Evolutionary conservation across 1,284 basidiomycete species (phyloP).

Genomic region (Tylopilus sp.): DNA sequence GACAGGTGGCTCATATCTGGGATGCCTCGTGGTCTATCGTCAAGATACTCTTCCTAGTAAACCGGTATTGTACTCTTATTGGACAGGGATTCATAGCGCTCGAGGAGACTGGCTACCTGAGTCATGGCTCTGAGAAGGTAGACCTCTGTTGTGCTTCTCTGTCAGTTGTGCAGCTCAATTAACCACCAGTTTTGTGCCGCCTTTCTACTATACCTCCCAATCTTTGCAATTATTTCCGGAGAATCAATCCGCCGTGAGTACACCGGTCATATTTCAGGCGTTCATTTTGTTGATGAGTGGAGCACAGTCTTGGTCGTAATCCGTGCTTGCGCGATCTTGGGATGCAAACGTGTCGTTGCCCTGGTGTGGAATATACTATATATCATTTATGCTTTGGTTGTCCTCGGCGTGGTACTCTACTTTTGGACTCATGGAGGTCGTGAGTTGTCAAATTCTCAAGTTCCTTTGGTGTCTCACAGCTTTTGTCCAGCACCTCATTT

Average conservation of each 20-base stretch:
- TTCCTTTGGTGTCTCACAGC: background rate
- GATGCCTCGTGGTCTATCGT: slow-evolving; percentile 11
- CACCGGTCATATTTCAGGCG: background rate
- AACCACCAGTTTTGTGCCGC: slow-evolving; percentile 19
- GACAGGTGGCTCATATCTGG: slow-evolving; percentile 23
- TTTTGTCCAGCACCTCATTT: slow-evolving; percentile 8
- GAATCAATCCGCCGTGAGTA: slow-evolving; percentile 29
- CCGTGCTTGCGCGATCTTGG: slow-evolving; percentile 23
- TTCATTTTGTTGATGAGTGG: background rate
- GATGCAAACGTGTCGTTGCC: slow-evolving; percentile 8
- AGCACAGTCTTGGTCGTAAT: slow-evolving; percentile 25
- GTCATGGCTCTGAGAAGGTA: slow-evolving; percentile 16
- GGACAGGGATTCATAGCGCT: slow-evolving; percentile 23
- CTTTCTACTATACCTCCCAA: slow-evolving; percentile 8
- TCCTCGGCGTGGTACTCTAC: background rate
- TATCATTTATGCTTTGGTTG: slow-evolving; percentile 1
- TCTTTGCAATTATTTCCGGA: slow-evolving; percentile 16
- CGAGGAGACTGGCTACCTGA: slow-evolving; percentile 24
- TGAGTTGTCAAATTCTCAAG: slow-evolving; percentile 5
- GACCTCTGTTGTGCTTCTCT: background rate
- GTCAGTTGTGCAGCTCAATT: background rate
- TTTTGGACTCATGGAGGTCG: background rate
- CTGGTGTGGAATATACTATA: slow-evolving; percentile 7
- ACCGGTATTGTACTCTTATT: slow-evolving; percentile 27
- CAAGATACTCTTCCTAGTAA: slow-evolving; percentile 26